Conservation (phyloP, 2,329 filamentous ascomycete genomes). For the Stagonosporopsis vannaccii region DNA sequence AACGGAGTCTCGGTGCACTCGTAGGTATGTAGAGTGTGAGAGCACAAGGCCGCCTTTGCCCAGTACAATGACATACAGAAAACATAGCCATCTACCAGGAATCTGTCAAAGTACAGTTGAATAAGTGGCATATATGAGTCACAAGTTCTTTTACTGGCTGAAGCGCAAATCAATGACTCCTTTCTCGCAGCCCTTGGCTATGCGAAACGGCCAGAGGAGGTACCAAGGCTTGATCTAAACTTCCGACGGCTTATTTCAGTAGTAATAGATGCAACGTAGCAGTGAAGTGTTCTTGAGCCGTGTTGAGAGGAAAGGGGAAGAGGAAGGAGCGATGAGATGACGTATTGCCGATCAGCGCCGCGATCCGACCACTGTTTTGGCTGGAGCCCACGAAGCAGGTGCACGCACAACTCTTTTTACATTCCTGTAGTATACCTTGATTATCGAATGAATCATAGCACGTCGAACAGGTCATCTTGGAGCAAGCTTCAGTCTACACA, state of each 20-base stretch:
- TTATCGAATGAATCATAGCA: background rate
- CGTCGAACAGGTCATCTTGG: background rate
- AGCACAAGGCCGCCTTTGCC: no score
- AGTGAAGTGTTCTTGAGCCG: background rate
- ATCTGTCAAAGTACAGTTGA: no score
- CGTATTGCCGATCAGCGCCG: slow-evolving; percentile 6
- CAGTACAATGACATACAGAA: no score
- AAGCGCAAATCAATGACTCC: background rate
- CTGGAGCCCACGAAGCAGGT: background rate
- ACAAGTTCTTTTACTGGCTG: background rate
- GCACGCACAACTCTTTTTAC: background rate
- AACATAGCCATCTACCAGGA: no score
- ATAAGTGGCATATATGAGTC: background rate
- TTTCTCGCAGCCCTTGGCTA: background rate
- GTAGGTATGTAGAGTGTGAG: no score
- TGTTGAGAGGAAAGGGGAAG: background rate
- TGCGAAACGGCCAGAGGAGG: background rate
- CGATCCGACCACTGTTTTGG: background rate
- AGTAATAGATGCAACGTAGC: background rate
- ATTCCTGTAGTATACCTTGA: background rate
- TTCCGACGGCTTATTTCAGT: background rate
- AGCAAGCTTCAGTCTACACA: background rate
- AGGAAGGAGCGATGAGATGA: slow-evolving; percentile 12
- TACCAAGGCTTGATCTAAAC: background rate
- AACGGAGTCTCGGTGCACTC: no score